These are phyloP conservation scores for Chaetomium olivaceum DNA, from an alignment of 2,329 filamentous ascomycete species.

Conservation along the genomic window DNA sequence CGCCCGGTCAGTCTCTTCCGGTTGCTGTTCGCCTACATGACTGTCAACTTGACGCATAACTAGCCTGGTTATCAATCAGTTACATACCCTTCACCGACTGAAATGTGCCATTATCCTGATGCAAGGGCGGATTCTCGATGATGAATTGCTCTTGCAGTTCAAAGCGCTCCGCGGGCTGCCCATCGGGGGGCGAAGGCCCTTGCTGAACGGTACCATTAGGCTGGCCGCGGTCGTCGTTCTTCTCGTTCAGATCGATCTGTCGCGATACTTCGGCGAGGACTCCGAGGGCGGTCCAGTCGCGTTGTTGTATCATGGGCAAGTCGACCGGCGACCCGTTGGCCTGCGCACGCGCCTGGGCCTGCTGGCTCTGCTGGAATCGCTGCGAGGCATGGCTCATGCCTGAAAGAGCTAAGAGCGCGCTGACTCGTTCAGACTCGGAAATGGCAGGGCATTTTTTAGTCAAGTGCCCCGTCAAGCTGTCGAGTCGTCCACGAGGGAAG, in stretches of 20 bases:
- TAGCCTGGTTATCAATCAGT: not conserved
- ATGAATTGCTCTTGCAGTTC: slow-evolving; percentile 62
- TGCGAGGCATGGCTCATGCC: slow-evolving; percentile 59
- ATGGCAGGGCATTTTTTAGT: slow-evolving; percentile 85
- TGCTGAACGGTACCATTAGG: slow-evolving; percentile 31
- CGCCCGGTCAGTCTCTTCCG: slow-evolving; percentile 34
- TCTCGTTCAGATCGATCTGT: slow-evolving; percentile 68
- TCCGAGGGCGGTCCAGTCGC: slow-evolving; percentile 74
- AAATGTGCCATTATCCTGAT: slow-evolving; percentile 45
- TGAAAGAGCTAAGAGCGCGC: slow-evolving; percentile 71
- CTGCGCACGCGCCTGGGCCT: slow-evolving; percentile 32
- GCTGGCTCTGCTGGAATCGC: slow-evolving; percentile 34
- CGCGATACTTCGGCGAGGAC: slow-evolving; percentile 86
- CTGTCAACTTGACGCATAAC: slow-evolving; percentile 4
- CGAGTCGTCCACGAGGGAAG: slow-evolving; percentile 86
- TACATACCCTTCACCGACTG: slow-evolving; percentile 44
- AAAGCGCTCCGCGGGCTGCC: slow-evolving; percentile 43
- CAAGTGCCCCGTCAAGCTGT: slow-evolving; percentile 77
- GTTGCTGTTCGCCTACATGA: slow-evolving; percentile 21
- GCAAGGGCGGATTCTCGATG: slow-evolving; percentile 55
- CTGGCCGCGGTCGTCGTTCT: slow-evolving; percentile 54
- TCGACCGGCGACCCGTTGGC: slow-evolving; percentile 37
- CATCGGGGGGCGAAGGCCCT: slow-evolving; percentile 24
- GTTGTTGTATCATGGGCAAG: slow-evolving; percentile 44
- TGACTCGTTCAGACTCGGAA: slow-evolving; percentile 70